A percentile compares a stretch with the other conserved stretches of the same genome.
Conservation (phyloP, 179 eudicot species). For the Pouteria campechiana region DNA sequence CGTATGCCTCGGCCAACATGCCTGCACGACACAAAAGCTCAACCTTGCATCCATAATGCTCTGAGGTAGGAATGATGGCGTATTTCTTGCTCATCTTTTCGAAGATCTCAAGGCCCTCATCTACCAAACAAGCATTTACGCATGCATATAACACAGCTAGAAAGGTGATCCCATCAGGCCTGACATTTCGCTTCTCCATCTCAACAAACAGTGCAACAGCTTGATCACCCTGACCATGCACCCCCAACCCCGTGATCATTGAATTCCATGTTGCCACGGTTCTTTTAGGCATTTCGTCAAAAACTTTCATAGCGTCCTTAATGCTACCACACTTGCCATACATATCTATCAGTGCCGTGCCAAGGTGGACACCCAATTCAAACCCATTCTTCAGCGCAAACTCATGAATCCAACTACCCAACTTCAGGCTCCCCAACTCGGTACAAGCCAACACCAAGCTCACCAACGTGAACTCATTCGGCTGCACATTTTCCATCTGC, state of each 20-base stretch:
- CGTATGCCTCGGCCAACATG: slow-evolving; percentile 1
- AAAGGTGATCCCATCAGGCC: slow-evolving; percentile 62
- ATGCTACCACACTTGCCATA: slow-evolving; percentile 68
- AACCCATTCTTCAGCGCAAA: slow-evolving; percentile 46
- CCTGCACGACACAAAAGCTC: slow-evolving; percentile 24
- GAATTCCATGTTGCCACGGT: slow-evolving; percentile 64
- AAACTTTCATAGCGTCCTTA: slow-evolving; percentile 40
- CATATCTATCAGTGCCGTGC: slow-evolving; percentile 67
- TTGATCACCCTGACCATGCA: slow-evolving; percentile 53
- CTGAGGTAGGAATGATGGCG: slow-evolving; percentile 36
- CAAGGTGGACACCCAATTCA: slow-evolving; percentile 33
- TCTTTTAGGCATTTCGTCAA: slow-evolving; percentile 30
- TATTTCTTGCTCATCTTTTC: slow-evolving; percentile 36
- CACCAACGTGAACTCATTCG: slow-evolving; percentile 55
- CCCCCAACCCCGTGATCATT: slow-evolving; percentile 62
- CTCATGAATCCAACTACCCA: slow-evolving; percentile 55
- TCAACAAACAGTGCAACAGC: slow-evolving; percentile 31
- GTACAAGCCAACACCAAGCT: slow-evolving; percentile 43
- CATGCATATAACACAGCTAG: slow-evolving; percentile 51
- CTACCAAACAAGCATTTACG: slow-evolving; percentile 27
- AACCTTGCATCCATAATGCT: slow-evolving; percentile 39
- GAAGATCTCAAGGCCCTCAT: slow-evolving; percentile 26
- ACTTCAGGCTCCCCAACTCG: slow-evolving; percentile 33
- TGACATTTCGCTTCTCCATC: slow-evolving; percentile 33
- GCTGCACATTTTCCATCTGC: slow-evolving; percentile 37